Evolutionary conservation across 176 grass and related monocot genomes (phyloP), one percentile per base, ranked within the genome.

Genomic region (Leersia perrieri): DNA sequence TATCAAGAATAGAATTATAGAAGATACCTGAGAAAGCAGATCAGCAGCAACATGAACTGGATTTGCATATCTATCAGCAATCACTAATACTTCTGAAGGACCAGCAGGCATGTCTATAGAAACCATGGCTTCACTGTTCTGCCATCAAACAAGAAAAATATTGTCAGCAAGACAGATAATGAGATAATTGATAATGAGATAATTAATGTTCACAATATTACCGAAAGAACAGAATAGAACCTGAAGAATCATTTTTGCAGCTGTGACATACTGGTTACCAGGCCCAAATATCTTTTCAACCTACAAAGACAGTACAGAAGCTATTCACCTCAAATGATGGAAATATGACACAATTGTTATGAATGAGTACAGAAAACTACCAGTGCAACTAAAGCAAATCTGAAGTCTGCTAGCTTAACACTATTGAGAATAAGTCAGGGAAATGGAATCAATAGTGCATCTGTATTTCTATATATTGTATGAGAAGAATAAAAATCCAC

Each of bases 201-300:
- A n/a, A n/a, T n/a, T n/a, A n/a, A n/a, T 65, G 42, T 15, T 26
- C 20, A 58, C 39, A 5, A 35, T 88, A 63, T 36, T 28, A 67
- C 3, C 5, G 57, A 73, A 75, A 32, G 60, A 81, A 18, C 22
- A 83, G 33, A 84, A 34, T 18, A 81, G 53, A 86, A 98, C 95
- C 83, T 98, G 95, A 80, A 98, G 92, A 91, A 98, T 98, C 95
- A 98, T 98, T 95, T 98, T 98, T 57, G 95, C 95, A 83, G 95
- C 95, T 14, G 95, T 98, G 53, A 98, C 95, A 88, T 98, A 98
- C 73, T 98, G 95, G 71, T 98, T 98, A 64, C 95, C 95, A 10
- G 95, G 95, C 44, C 95, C 95, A 86, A 98, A 98, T 75, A 98
- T 88, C 89, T 98, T 98, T 72, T 95, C 92, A 68, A 88, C 95